Base-by-base conservation (phyloP, 2,329 filamentous ascomycete genomes). In the Penicillium brasilianum region DNA sequence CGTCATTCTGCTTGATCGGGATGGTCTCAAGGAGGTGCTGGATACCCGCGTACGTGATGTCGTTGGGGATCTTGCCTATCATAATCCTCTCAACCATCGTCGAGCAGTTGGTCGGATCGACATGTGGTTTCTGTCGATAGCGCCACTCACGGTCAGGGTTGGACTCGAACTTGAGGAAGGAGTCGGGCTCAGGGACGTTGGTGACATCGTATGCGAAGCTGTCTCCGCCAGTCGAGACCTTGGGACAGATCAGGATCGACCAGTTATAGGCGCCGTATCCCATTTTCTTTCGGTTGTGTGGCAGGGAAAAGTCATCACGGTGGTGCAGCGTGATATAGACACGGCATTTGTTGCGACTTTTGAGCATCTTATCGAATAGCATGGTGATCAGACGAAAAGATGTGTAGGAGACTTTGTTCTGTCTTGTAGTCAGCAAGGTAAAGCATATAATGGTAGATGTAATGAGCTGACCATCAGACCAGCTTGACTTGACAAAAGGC, bases 211-310 rank as follows among this genome's bases (percentile, higher is more conserved):
- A 69, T 25, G 46, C 57, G 11, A 60, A 41, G 48, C 58, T 53
- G n/a, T 59, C 56, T n/a, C 16, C 5, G 3, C 36, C 39, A 7
- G 34, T 44, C 5, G 57, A 32, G 20, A 22, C 28, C 25, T 64
- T 65, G n/a, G 53, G 66, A 4, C 56, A 51, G 41, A 64, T 55
- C 14, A 67, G 50, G 14, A 69, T 57, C 1, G 58, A 65, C 66
- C 59, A 69, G 52, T 69, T 63, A 54, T 62, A 67, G 7, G 62
- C 63, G 1, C 61, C 49, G 30, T 51, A 36, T 16, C 59, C 61
- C 9, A 66, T 44, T 18, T 37, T 50, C 16, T 46, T 37, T 44
- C 58, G 53, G 16, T 58, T 48, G 9, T 49, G 36, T 9, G 49
- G 20, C 28, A 61, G 18, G 4, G 63, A 65, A 46, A 63, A 20